Percentiles rank a stretch among this genome's conserved stretches.
These are phyloP conservation scores for Hura crepitans DNA, from an alignment of 441 rosid genomes.

Conservation along the genomic window DNA sequence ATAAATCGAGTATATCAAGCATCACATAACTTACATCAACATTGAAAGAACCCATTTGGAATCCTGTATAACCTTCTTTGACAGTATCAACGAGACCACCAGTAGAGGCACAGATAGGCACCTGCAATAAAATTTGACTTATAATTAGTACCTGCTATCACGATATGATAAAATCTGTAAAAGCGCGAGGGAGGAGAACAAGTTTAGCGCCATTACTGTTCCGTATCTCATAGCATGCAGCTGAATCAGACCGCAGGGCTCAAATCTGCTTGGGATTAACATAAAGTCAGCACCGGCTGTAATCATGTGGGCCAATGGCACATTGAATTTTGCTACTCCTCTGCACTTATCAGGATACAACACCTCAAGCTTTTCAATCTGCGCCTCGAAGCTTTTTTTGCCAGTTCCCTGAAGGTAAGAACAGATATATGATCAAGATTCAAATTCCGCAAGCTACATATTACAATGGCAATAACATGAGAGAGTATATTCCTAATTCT, in stretches of 20 bases:
- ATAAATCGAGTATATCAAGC: neutral
- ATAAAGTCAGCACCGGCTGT: slow-evolving; percentile 85
- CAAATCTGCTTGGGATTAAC: slow-evolving; percentile 81
- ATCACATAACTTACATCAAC: slow-evolving; percentile 48
- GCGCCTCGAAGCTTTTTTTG: slow-evolving; percentile 65
- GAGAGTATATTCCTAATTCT: neutral
- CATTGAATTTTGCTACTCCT: slow-evolving; percentile 76
- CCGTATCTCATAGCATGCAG: slow-evolving; percentile 96
- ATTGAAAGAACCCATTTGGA: slow-evolving; percentile 75
- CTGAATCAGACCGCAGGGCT: slow-evolving; percentile 96
- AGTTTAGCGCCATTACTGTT: slow-evolving; percentile 41
- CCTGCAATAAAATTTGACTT: slow-evolving; percentile 28
- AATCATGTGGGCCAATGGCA: slow-evolving; percentile 83
- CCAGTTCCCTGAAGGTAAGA: slow-evolving; percentile 70
- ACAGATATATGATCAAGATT: neutral
- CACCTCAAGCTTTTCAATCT: slow-evolving; percentile 56
- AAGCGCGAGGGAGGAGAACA: neutral
- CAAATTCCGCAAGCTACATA: neutral
- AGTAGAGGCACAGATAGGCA: slow-evolving; percentile 86
- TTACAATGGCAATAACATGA: neutral
- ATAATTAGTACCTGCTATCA: neutral
- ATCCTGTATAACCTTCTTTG: slow-evolving; percentile 80
- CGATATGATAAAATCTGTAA: neutral
- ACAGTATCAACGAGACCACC: slow-evolving; percentile 95
- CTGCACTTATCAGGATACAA: slow-evolving; percentile 59